Conservation (phyloP, 225 moss, liverwort and hornwort species). For the Pseudoscleropodium purum region DNA sequence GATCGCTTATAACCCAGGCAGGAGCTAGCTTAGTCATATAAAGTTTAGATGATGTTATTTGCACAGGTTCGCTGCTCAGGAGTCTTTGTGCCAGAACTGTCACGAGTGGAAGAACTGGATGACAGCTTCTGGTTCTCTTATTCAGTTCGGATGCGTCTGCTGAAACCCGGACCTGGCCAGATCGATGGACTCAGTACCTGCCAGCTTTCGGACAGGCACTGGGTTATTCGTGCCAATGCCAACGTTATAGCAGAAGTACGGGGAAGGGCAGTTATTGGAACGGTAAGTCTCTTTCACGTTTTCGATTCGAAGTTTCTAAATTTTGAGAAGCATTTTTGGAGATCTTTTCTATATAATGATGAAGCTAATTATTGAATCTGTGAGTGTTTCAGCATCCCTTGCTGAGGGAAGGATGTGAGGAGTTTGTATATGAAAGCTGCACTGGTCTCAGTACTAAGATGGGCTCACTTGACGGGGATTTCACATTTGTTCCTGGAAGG, state of each 20-base stretch:
- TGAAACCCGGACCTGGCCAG: conserved; percentile 27
- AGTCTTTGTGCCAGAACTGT: conserved; percentile 80
- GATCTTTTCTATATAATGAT: not conserved
- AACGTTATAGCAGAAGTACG: conserved; percentile 38
- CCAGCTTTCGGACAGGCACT: conserved; percentile 73
- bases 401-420: conserved; percentile 42
- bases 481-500: conserved; percentile 82
- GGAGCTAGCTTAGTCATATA: not conserved
- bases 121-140: conserved; percentile 69
- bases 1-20: not conserved
- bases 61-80: conserved; percentile 78
- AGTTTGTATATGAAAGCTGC: conserved; percentile 80
- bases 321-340: not conserved
- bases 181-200: conserved; percentile 32
- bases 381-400: conserved; percentile 46
- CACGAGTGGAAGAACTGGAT: conserved; percentile 36
- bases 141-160: conserved; percentile 70
- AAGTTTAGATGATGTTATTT: conserved; percentile 2
- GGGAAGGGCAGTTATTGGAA: conserved; percentile 69
- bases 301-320: not conserved
- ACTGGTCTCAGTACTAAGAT: conserved; percentile 38
- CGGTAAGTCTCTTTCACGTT: conserved; percentile 19
- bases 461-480: conserved; percentile 79
- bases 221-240: conserved; percentile 61
- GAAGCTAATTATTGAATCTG: conserved; percentile 5